phyloP scores from a whole-genome alignment of 257 asterid species.

The Solanum neorickii region DNA sequence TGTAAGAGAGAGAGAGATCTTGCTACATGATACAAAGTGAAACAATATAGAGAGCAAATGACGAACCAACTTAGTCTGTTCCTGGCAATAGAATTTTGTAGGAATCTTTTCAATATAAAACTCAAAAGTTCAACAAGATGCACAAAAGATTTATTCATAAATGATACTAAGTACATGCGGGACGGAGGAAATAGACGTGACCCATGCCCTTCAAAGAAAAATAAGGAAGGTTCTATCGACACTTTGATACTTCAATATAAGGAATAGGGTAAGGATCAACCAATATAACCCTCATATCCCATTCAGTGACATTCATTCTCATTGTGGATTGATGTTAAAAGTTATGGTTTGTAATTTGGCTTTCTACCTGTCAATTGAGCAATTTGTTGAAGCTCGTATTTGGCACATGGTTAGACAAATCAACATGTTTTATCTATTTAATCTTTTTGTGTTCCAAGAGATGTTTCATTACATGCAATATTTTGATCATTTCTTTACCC shows the following conservation, averaged over 20 bases:
- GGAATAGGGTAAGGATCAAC: neutral
- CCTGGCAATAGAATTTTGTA: neutral
- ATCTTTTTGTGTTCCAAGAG: neutral
- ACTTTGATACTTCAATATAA: neutral
- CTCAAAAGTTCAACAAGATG: neutral
- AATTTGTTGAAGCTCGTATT: neutral
- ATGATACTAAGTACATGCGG: neutral
- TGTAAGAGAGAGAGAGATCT: neutral
- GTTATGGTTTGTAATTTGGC: neutral
- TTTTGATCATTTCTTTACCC: neutral
- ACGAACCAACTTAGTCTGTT: neutral
- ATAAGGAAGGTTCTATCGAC: neutral
- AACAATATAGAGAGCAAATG: neutral
- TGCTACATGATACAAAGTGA: neutral
- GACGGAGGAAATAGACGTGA: neutral
- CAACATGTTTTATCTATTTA: neutral
- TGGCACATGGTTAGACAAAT: neutral
- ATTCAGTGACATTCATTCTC: neutral
- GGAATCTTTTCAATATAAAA: neutral
- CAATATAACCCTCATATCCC: neutral
- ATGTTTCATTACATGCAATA: neutral
- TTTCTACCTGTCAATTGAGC: neutral
- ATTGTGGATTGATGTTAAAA: neutral
- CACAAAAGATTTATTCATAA: neutral
- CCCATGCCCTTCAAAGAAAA: neutral